Evolutionary conservation across 2,329 filamentous ascomycete species (phyloP).

Genomic region (Sarocladium brachiariae): DNA sequence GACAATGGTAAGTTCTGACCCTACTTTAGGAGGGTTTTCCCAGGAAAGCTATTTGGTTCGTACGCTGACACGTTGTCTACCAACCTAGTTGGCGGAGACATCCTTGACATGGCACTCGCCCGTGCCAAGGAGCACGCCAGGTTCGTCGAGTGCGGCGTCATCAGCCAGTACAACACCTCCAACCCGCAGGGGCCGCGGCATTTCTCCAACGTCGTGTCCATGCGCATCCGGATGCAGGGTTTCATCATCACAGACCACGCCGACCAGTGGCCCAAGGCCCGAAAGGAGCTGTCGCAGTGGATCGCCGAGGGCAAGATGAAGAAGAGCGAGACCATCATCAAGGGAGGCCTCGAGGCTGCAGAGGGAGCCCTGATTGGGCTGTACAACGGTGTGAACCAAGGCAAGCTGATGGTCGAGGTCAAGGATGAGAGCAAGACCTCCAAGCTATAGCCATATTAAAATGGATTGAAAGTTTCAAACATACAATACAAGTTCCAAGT

Average conservation of each 20-base stretch:
- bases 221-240: slow-evolving; percentile 58
- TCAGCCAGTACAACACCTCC: slow-evolving; percentile 60
- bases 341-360: slow-evolving; percentile 59
- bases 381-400: slow-evolving; percentile 64
- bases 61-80: background rate
- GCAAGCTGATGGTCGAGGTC: slow-evolving; percentile 54
- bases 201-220: slow-evolving; percentile 43
- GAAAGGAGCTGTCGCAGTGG: slow-evolving; percentile 58
- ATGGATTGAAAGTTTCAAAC: no score
- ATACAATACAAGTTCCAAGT: background rate
- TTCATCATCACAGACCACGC: slow-evolving; percentile 68
- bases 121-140: slow-evolving; percentile 56
- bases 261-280: slow-evolving; percentile 49
- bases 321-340: slow-evolving; percentile 63
- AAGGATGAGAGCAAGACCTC: slow-evolving; percentile 26
- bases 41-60: no score
- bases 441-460: slow-evolving; percentile 15
- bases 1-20: slow-evolving; percentile 49
- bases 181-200: slow-evolving; percentile 50
- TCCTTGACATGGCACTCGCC: slow-evolving; percentile 57
- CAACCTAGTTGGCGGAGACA: slow-evolving; percentile 60
- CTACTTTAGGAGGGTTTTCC: no score
- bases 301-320: slow-evolving; percentile 65
- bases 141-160: slow-evolving; percentile 66
- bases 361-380: slow-evolving; percentile 57